phyloP scores from a whole-genome alignment of 1,284 basidiomycete species.

The Sporisorium sorghi region DNA sequence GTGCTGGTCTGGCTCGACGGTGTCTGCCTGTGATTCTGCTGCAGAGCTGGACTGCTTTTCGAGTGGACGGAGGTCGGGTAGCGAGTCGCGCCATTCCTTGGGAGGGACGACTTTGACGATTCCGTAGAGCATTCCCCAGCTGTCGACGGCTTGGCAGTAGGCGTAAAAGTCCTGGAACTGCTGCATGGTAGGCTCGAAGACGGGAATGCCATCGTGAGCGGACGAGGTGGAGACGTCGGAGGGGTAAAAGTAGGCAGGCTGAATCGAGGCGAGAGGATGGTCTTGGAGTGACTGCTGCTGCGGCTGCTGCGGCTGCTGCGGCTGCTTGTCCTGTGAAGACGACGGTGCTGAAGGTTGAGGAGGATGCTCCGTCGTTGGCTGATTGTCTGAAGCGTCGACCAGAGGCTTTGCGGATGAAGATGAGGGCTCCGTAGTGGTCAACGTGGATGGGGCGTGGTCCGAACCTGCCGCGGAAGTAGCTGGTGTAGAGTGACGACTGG shows the following conservation, averaged over 20 bases:
- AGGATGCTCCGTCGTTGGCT: not conserved
- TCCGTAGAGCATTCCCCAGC: constrained; percentile 66
- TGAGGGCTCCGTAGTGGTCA: not conserved
- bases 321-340: constrained; percentile 1
- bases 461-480: constrained; percentile 46
- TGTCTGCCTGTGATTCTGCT: constrained; percentile 3
- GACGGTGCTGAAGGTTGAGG: constrained; percentile 5
- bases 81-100: constrained; percentile 60
- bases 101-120: constrained; percentile 68
- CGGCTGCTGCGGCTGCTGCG: constrained; percentile 1
- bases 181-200: constrained; percentile 67
- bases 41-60: constrained; percentile 10
- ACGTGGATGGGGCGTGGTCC: constrained; percentile 24
- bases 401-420: constrained; percentile 2
- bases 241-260: constrained; percentile 64
- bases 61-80: constrained; percentile 55
- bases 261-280: constrained; percentile 44
- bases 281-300: constrained; percentile 11
- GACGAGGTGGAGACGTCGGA: constrained; percentile 30
- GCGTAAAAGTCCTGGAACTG: constrained; percentile 67
- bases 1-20: constrained; percentile 14
- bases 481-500: constrained; percentile 48
- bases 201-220: constrained; percentile 60
- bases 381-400: not conserved
- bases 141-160: constrained; percentile 64